Percentiles rank a stretch among this genome's conserved stretches.
Evolutionary conservation across 176 grass and related monocot genomes (phyloP).

Genomic region (Aegilops longissima): DNA sequence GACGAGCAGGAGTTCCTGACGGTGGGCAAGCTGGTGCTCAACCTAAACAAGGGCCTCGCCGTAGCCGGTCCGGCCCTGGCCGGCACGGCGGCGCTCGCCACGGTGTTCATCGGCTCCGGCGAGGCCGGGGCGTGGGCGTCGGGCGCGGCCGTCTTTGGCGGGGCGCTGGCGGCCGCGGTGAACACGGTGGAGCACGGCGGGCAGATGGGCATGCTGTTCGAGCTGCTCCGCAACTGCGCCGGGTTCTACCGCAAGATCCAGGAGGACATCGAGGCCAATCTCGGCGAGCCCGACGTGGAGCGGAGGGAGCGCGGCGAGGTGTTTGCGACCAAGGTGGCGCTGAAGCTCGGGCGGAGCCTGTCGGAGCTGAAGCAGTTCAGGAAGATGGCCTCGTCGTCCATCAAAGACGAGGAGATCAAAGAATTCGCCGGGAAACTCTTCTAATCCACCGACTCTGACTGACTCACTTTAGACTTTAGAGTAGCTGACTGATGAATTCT

Average conservation of each 20-base stretch:
- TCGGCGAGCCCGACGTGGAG: slow-evolving; percentile 25
- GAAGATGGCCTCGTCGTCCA: slow-evolving; percentile 23
- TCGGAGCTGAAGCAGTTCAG: slow-evolving; percentile 38
- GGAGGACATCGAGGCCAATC: slow-evolving; percentile 47
- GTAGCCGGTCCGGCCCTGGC: too few species aligned
- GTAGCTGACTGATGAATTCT: background rate
- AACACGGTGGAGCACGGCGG: slow-evolving; percentile 61
- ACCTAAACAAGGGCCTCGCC: too few species aligned
- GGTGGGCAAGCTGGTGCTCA: too few species aligned
- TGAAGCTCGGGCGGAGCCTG: slow-evolving; percentile 13
- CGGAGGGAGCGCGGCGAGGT: slow-evolving; percentile 57
- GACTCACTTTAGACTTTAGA: too few species aligned
- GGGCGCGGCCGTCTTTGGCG: background rate
- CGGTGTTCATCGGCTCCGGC: slow-evolving; percentile 15
- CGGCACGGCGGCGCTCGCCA: too few species aligned
- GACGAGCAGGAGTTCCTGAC: too few species aligned
- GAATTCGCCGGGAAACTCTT: background rate
- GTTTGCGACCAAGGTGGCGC: slow-evolving; percentile 49
- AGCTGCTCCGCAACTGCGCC: slow-evolving; percentile 23
- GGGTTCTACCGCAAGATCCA: slow-evolving; percentile 44
- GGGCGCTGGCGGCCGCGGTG: slow-evolving; percentile 36
- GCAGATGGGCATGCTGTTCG: slow-evolving; percentile 69
- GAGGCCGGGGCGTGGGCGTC: background rate
- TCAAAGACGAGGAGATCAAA: slow-evolving; percentile 41
- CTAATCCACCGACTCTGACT: background rate